A percentile compares a stretch with the other conserved stretches of the same genome.
Evolutionary conservation across 1,284 basidiomycete genomes (phyloP).

Genomic region (Naganishia cerealis): DNA sequence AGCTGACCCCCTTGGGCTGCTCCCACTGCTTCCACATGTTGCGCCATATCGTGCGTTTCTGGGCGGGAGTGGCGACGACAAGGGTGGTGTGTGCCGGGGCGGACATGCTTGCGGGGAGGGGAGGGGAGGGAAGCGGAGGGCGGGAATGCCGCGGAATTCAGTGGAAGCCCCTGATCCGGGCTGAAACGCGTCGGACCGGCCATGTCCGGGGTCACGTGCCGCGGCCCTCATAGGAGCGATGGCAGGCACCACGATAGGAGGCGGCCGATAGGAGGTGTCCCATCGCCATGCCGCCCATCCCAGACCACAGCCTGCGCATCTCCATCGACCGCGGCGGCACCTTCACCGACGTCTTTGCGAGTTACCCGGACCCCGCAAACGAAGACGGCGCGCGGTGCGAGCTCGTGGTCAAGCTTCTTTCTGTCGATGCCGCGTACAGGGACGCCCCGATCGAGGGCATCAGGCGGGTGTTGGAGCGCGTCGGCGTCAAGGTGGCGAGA

Average conservation of each 20-base stretch:
- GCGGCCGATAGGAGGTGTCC: not conserved
- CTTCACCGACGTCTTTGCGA: slow-evolving; percentile 52
- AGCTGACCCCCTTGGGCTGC: not conserved
- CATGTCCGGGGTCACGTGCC: too few species aligned
- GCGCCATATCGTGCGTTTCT: slow-evolving; percentile 3
- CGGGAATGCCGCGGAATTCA: too few species aligned
- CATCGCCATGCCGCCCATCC: slow-evolving; percentile 31
- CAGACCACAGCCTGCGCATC: slow-evolving; percentile 48
- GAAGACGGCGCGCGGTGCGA: slow-evolving; percentile 37
- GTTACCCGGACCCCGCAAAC: slow-evolving; percentile 33
- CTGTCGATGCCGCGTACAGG: slow-evolving; percentile 76
- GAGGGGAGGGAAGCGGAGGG: not conserved
- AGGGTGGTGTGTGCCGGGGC: slow-evolving; percentile 21
- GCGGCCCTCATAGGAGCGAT: too few species aligned
- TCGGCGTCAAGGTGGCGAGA: slow-evolving; percentile 67
- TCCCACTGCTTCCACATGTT: slow-evolving; percentile 23
- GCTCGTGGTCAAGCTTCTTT: slow-evolving; percentile 64
- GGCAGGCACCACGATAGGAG: not conserved
- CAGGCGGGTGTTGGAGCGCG: slow-evolving; percentile 78
- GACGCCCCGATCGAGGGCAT: slow-evolving; percentile 87
- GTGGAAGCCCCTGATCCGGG: not conserved
- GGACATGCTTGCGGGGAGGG: not conserved
- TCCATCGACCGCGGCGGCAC: slow-evolving; percentile 51
- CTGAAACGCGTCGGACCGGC: slow-evolving; percentile 1
- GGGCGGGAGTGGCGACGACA: slow-evolving; percentile 19